phyloP scores from a whole-genome alignment of 345 rosid genomes.

The Linum tenue region DNA sequence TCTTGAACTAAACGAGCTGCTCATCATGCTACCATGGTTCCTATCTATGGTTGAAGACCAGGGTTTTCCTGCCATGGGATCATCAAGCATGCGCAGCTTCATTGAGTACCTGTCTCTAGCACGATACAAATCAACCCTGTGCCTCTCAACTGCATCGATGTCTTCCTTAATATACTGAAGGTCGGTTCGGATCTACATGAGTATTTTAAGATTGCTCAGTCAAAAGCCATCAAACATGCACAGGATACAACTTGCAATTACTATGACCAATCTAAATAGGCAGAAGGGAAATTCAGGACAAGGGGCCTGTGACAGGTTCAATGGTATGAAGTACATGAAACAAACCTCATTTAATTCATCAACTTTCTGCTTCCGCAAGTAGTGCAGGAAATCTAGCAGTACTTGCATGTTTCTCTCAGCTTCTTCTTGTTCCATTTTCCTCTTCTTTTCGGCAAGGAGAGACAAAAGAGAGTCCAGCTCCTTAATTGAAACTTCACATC shows the following conservation, averaged over 20 bases:
- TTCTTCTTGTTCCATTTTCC: slow-evolving; percentile 96
- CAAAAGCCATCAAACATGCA: not conserved
- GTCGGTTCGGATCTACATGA: slow-evolving; percentile 66
- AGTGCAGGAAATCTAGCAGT: slow-evolving; percentile 74
- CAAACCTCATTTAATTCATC: slow-evolving; percentile 85
- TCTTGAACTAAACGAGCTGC: slow-evolving; percentile 44
- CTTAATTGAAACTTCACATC: slow-evolving; percentile 81
- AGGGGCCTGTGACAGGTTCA: not conserved
- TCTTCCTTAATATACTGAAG: slow-evolving; percentile 87
- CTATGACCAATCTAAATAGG: not conserved
- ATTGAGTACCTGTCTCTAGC: slow-evolving; percentile 72
- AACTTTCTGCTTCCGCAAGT: slow-evolving; percentile 77
- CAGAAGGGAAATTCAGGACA: not conserved
- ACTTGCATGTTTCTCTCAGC: slow-evolving; percentile 98
- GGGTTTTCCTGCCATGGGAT: slow-evolving; percentile 44
- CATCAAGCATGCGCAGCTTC: slow-evolving; percentile 82
- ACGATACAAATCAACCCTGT: slow-evolving; percentile 71
- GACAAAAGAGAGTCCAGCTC: slow-evolving; percentile 70
- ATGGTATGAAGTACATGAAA: not conserved
- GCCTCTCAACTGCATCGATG: slow-evolving; percentile 76
- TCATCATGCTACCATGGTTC: slow-evolving; percentile 38
- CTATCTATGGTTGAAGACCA: slow-evolving; percentile 55
- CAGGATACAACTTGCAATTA: not conserved
- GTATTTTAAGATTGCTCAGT: slow-evolving; percentile 5
- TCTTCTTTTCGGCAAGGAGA: slow-evolving; percentile 76